Evolutionary conservation across 495 filamentous ascomycete species (phyloP).

Genomic region (Cercophora sp.): DNA sequence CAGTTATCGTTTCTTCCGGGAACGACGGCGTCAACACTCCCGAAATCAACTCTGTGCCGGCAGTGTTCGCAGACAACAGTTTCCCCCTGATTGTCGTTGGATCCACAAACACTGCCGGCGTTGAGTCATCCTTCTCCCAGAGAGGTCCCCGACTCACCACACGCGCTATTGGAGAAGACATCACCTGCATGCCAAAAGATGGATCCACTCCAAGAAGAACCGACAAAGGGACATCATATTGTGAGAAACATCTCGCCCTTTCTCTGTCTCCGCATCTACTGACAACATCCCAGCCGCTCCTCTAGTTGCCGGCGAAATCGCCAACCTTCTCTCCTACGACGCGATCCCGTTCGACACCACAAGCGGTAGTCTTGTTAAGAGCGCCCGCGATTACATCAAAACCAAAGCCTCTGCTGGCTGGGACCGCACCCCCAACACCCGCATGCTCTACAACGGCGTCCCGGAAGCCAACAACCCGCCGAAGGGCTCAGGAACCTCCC

Average conservation of each 20-base stretch:
- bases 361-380: not conserved
- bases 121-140: not conserved
- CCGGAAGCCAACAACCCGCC: too few species aligned
- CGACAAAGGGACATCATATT: not conserved
- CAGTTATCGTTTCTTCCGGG: not conserved
- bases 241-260: too few species aligned
- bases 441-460: too few species aligned
- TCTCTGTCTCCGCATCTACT: too few species aligned
- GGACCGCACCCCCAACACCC: too few species aligned
- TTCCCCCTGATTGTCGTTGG: not conserved
- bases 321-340: not conserved
- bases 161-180: not conserved
- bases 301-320: not conserved
- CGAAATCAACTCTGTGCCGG: not conserved
- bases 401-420: not conserved
- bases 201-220: not conserved
- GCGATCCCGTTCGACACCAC: not conserved
- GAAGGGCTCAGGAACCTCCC: too few species aligned
- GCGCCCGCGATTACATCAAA: not conserved
- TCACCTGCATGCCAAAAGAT: not conserved
- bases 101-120: not conserved
- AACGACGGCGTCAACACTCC: not conserved
- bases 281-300: too few species aligned
- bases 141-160: not conserved
- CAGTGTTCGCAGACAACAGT: not conserved